Conservation (phyloP, 192 early-diverging fungal genomes). For the Anaeromyces robustus region DNA sequence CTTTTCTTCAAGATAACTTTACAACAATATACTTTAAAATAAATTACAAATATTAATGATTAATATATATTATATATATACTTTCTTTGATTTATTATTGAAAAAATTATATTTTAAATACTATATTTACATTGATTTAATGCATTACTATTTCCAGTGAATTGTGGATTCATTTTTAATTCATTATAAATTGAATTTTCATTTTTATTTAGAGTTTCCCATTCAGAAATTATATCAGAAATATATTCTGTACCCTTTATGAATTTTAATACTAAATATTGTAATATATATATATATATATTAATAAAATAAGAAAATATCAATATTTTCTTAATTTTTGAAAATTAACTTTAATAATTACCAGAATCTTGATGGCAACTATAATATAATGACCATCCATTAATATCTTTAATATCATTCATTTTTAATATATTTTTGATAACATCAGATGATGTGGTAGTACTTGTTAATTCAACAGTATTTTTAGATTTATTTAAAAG, state of each 20-base stretch:
- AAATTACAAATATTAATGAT: too few species aligned
- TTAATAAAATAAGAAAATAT: slow-evolving; percentile 8
- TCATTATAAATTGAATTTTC: slow-evolving; percentile 5
- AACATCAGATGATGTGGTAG: slow-evolving; percentile 13
- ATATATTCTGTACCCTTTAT: slow-evolving; percentile 35
- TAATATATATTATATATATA: background rate
- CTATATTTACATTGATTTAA: background rate
- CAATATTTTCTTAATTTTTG: background rate
- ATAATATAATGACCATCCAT: slow-evolving; percentile 34
- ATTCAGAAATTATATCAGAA: slow-evolving; percentile 18
- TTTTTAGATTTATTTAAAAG: background rate
- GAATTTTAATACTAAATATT: background rate
- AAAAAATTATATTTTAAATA: too few species aligned
- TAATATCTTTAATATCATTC: slow-evolving; percentile 24
- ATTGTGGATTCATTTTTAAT: slow-evolving; percentile 7
- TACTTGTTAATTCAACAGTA: background rate
- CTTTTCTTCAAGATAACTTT: slow-evolving; percentile 27
- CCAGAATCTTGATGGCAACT: slow-evolving; percentile 8
- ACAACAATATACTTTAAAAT: background rate
- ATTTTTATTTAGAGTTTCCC: slow-evolving; percentile 15
- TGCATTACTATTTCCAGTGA: background rate
- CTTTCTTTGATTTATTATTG: too few species aligned
- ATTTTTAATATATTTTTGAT: slow-evolving; percentile 26
- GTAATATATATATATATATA: background rate
- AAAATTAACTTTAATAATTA: background rate